Evolutionary conservation across 2,329 filamentous ascomycete genomes (phyloP), one percentile per base, ranked within the genome.

Genomic region (Phialemoniopsis sp.): DNA sequence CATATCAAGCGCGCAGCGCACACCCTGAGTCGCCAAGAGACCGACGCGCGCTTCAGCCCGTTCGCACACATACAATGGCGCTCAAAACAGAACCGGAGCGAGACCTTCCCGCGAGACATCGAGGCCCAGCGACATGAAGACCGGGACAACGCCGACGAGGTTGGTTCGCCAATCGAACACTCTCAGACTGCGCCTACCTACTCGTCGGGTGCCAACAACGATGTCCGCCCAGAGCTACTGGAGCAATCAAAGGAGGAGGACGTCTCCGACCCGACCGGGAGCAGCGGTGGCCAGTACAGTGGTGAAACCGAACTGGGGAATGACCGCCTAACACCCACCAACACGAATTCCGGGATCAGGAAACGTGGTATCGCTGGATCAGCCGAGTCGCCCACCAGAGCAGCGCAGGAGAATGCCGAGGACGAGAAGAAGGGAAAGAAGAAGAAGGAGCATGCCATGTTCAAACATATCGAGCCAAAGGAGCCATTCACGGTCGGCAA

Each of bases 401-500:
- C 40, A 50, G 47, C 34, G 54, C 55, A n/a, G 51, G 57, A 38
- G 48, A 46, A 47, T 13, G 44, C 43, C 7, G 49, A 45, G 9
- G 40, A 45, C 9, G 41, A 55, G 34, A 57, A 59, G 16, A 63
- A 68, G 39, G 57, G 59, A n/a, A 58, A 69, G 40, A 62, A 68
- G 39, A 64, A 62, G 39, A 54, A 64, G 34, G 56, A 63, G 31
- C 54, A 58, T 15, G 51, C 61, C 8, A 46, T 76, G 19, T 64
- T 76, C 53, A 67, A 67, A 29, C 56, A 68, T 26, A 53, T 76
- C 14, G 45, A 67, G n/a, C 69, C 72, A 10, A 74, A 73, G 48
- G 62, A 67, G 42, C 69, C 74, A 3, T 85, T 78, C 43, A 84
- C 80, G 0, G 53, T 77, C 8, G 64, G 64, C 43, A 82, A 82